Conservation (phyloP, 2,329 filamentous ascomycete genomes). For the Niveomyces coronatus region DNA sequence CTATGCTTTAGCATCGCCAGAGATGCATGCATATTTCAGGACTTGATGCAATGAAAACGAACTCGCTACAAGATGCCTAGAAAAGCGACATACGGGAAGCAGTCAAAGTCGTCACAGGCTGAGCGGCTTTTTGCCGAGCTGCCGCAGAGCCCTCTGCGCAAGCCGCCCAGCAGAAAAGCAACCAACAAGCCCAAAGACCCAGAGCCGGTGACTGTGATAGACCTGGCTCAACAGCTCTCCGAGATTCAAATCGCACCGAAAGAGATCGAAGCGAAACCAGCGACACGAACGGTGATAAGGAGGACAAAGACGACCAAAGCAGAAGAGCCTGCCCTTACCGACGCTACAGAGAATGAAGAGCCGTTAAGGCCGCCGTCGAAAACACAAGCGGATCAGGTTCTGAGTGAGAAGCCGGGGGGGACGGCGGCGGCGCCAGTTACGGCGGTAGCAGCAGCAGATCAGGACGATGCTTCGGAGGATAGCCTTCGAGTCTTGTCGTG, state of each 20-base stretch:
- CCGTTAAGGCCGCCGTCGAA: not conserved
- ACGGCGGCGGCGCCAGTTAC: conserved; percentile 1
- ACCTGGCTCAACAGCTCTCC: conserved; percentile 26
- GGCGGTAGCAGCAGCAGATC: conserved; percentile 10
- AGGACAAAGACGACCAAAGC: no score
- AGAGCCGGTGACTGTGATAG: conserved; percentile 17
- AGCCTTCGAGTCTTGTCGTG: conserved; percentile 39
- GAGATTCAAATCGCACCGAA: conserved; percentile 14
- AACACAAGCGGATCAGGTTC: not conserved
- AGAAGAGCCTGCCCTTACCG: not conserved
- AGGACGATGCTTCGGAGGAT: conserved; percentile 10
- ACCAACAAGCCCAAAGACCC: not conserved
- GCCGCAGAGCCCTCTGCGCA: conserved; percentile 38
- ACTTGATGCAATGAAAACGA: not conserved
- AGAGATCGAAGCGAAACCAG: not conserved
- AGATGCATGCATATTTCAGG: not conserved
- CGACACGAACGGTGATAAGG: not conserved
- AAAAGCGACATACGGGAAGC: conserved; percentile 40
- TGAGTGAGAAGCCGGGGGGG: no score
- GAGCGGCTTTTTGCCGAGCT: conserved; percentile 42
- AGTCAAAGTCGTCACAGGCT: conserved; percentile 34
- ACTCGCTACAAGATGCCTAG: conserved; percentile 31
- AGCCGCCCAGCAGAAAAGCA: conserved; percentile 13
- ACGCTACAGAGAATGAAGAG: not conserved
- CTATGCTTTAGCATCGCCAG: conserved; percentile 3